A percentile compares a stretch with the other conserved stretches of the same genome.
Evolutionary conservation across 2,329 filamentous ascomycete species (phyloP).

Genomic region (Diaporthe australafricana): DNA sequence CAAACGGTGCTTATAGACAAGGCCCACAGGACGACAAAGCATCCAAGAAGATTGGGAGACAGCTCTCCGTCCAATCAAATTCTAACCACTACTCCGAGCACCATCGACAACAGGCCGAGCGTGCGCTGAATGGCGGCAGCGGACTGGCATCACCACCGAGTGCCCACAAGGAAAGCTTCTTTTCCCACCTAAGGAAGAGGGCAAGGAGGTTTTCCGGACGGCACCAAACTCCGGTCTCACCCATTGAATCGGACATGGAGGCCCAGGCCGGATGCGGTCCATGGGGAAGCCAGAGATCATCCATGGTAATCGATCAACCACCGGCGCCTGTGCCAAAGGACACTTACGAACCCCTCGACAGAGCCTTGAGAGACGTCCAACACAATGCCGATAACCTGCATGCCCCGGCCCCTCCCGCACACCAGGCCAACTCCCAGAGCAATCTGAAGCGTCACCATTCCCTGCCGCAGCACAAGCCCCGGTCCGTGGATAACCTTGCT

Average conservation of each 20-base stretch:
- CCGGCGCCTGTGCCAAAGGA: slow-evolving; percentile 63
- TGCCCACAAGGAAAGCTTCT: slow-evolving; percentile 94
- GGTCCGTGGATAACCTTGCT: slow-evolving; percentile 73
- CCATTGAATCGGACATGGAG: slow-evolving; percentile 87
- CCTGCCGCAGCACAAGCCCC: slow-evolving; percentile 70
- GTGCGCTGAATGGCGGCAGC: slow-evolving; percentile 85
- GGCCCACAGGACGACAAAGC: slow-evolving; percentile 70
- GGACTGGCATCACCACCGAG: slow-evolving; percentile 81
- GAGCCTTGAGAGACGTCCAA: slow-evolving; percentile 66
- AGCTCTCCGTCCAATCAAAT: slow-evolving; percentile 91
- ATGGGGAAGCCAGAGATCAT: slow-evolving; percentile 88
- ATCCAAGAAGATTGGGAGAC: slow-evolving; percentile 92
- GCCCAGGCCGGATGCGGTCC: slow-evolving; percentile 92
- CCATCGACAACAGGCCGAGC: slow-evolving; percentile 91
- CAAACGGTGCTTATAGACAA: slow-evolving; percentile 52
- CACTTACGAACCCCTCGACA: slow-evolving; percentile 71
- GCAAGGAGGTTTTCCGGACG: slow-evolving; percentile 92
- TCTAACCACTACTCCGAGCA: slow-evolving; percentile 93
- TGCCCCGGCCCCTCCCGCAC: slow-evolving; percentile 63
- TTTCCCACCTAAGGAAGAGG: slow-evolving; percentile 94
- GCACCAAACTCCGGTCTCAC: slow-evolving; percentile 84
- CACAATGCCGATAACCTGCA: slow-evolving; percentile 59
- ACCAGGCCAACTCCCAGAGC: slow-evolving; percentile 62
- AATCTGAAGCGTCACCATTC: slow-evolving; percentile 75
- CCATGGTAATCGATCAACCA: slow-evolving; percentile 77